Base-by-base conservation (phyloP, 345 rosid genomes). In the Heritiera fomes region DNA sequence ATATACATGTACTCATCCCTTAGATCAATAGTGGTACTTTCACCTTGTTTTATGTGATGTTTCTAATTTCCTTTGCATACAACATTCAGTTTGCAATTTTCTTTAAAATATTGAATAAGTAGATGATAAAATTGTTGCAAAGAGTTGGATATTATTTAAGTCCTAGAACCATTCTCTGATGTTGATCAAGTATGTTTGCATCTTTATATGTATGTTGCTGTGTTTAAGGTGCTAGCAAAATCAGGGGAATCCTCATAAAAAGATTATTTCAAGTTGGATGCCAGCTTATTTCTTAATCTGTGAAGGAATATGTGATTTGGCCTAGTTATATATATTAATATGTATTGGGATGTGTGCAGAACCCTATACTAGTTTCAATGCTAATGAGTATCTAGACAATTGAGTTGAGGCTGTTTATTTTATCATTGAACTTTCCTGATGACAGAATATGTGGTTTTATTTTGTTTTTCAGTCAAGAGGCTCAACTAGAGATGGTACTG, bases 401-500 rank as follows among this genome's bases (percentile, higher is more conserved):
- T 77, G 77, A 60, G 38, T 34, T 73, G 49, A 75, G 70, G 75
- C 20, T 38, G 40, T 60, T 62, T 60, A 71, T 58, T 72, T 30
- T 73, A 30, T 61, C 13, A 20, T 75, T 50, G 61, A 49, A 71
- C 60, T 32, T 50, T 71, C 75, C 47, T 46, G 40, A 23, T 71
- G 60, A 50, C n/a, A 71, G 55, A 50, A 53, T 72, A 50, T 52
- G 59, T 7, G 62, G 28, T 58, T 72, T 38, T 53, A 34, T 72
- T 70, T 72, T 72, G 30, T 30, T 28, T 81, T 80, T 84, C 89
- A 97, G 98, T 88, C 99, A 62, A 93, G 99, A 91, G 98, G 98
- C 76, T 97, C 99, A 28, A 97, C 97, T 38, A 88, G 93, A 85
- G 97, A 97, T 86, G 98, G 98, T 80, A 93, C 98, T 18, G 99